Percentiles rank a stretch among this genome's conserved stretches.
Conservation (phyloP, 78 protist genomes). For the Guillardia theta region DNA sequence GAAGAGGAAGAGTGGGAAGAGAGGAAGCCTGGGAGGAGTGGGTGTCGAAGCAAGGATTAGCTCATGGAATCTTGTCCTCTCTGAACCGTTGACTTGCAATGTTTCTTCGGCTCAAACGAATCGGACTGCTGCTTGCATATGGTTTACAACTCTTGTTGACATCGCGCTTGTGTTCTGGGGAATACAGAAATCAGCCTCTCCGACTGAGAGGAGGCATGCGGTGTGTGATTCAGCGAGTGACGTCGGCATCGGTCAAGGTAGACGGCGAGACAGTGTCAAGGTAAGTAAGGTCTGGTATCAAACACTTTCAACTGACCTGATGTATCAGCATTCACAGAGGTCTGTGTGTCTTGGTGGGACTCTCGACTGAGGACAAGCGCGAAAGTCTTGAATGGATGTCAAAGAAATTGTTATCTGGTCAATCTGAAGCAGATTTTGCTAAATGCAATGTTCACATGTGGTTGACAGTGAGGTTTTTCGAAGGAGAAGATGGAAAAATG, state of each 20-base stretch:
- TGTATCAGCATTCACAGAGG: background rate
- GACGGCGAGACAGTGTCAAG: background rate
- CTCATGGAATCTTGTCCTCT: too few species aligned
- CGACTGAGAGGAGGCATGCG: slow-evolving; percentile 17
- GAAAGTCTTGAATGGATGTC: background rate
- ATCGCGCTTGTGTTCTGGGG: too few species aligned
- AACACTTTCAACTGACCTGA: background rate
- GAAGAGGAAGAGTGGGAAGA: too few species aligned
- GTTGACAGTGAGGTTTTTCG: background rate
- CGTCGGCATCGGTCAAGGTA: background rate
- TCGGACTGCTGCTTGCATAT: too few species aligned
- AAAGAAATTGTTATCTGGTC: background rate
- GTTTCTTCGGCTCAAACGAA: too few species aligned
- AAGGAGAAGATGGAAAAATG: background rate
- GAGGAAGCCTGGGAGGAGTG: too few species aligned
- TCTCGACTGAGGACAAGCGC: background rate
- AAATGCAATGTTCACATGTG: background rate
- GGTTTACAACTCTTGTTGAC: too few species aligned
- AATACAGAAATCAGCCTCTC: too few species aligned
- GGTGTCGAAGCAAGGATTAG: too few species aligned
- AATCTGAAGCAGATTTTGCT: too few species aligned
- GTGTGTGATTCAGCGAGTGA: background rate
- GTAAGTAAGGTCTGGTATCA: background rate
- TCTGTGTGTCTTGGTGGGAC: background rate
- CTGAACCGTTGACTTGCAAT: too few species aligned